phyloP scores from a whole-genome alignment of 805 yeast species.

The Hemisphaericaspora nanyangensis region DNA sequence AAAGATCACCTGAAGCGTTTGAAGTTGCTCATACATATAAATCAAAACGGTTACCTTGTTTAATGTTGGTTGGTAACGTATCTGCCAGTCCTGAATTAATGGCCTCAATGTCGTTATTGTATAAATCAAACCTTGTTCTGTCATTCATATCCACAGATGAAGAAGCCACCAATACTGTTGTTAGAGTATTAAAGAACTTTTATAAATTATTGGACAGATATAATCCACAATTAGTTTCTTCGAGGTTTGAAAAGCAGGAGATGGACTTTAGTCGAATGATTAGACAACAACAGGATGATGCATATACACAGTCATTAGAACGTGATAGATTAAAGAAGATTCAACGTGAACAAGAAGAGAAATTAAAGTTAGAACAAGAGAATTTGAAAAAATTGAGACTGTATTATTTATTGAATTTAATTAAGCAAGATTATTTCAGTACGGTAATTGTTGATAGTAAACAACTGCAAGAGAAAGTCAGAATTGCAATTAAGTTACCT shows the following conservation, averaged over 20 bases:
- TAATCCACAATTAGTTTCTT: constrained; percentile 36
- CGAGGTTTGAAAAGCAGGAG: constrained; percentile 37
- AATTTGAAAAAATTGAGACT: constrained; percentile 7
- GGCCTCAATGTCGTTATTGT: constrained; percentile 37
- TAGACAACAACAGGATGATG: constrained; percentile 41
- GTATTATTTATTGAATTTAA: constrained; percentile 5
- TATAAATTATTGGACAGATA: constrained; percentile 23
- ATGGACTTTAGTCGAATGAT: constrained; percentile 35
- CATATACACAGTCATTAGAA: constrained; percentile 37
- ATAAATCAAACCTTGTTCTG: constrained; percentile 24
- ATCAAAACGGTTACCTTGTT: constrained; percentile 30
- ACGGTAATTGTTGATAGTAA: not conserved
- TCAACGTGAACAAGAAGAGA: constrained; percentile 28
- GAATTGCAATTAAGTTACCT: constrained; percentile 53
- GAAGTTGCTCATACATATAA: constrained; percentile 33
- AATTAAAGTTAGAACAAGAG: constrained; percentile 13
- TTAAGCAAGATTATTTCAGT: constrained; percentile 1
- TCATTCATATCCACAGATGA: constrained; percentile 13
- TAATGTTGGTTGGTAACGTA: constrained; percentile 35
- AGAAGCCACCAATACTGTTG: constrained; percentile 19
- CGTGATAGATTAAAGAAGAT: constrained; percentile 53
- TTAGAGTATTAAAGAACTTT: constrained; percentile 23
- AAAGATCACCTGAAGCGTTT: constrained; percentile 31
- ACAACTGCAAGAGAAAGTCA: constrained; percentile 3
- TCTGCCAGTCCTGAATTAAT: constrained; percentile 31